Base-by-base conservation (phyloP, 345 rosid species). In the Punica granatum region DNA sequence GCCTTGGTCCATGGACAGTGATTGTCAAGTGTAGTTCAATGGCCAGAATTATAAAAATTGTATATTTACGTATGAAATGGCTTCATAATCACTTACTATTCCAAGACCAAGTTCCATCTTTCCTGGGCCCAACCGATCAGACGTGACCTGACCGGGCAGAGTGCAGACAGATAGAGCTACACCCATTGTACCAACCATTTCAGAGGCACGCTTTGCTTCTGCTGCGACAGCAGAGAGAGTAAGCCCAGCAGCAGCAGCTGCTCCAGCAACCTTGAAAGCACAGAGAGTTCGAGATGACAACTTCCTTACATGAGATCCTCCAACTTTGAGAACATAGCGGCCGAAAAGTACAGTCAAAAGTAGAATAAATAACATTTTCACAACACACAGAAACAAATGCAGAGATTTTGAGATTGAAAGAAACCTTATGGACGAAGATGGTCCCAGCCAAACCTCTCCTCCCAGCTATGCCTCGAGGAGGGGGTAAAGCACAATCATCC, bases 81-180 rank as follows among this genome's bases (percentile, higher is more conserved):
- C 59, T 53, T 53, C 13, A 25, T 25, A 70, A 58, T 53, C 73
- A 81, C 96, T 83, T 84, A 93, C 98, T 78, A 93, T 87, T 84
- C 97, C 97, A 68, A 93, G 96, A 70, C 97, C 98, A 69, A 93
- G 96, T 74, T 93, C 97, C 95, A 93, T 89, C 81, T 90, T 93
- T 64, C 88, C 91, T 7, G 82, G 81, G 59, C 94, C 97, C 81
- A 90, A 73, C 72, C 97, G 90, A 63, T 90, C 92, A 37, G 98
- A 89, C 43, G 92, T 86, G 74, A 81, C 90, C 77, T 81, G 96
- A 70, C 98, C 97, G 64, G 98, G 97, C 73, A 78, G 81, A 28
- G 97, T 90, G 75, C 97, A 88, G 63, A 94, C 90, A 35, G 99
- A 94, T 77, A 90, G 72, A 34, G 96, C 94, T 64, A 94, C 95